phyloP scores from a whole-genome alignment of 768 basidiomycete species.

The Amyloporia xantha region DNA sequence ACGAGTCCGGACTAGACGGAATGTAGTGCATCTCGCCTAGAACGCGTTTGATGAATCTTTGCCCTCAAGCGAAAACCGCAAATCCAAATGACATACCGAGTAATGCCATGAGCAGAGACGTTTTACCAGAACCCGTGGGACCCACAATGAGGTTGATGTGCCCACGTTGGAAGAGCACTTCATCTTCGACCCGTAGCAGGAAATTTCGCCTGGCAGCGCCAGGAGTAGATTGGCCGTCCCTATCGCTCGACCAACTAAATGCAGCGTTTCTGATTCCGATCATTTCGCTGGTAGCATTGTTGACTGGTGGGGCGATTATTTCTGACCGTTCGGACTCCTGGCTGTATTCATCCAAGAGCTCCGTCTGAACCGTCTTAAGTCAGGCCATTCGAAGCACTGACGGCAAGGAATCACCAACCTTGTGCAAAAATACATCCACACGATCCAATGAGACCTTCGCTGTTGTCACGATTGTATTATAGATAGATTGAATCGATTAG shows the following conservation, averaged over 20 bases:
- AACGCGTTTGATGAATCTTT: neutral
- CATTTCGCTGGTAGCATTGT: constrained; percentile 17
- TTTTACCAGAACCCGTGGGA: constrained; percentile 54
- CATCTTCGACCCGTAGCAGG: constrained; percentile 41
- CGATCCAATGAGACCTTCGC: constrained; percentile 66
- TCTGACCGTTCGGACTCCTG: constrained; percentile 6
- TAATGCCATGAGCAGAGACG: constrained; percentile 59
- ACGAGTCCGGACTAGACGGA: constrained; percentile 27
- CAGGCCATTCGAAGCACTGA: too few species aligned
- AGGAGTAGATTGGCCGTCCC: constrained; percentile 28
- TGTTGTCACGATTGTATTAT: constrained; percentile 2
- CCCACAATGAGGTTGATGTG: constrained; percentile 54
- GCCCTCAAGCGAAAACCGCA: neutral
- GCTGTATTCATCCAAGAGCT: constrained; percentile 39
- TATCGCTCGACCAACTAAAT: constrained; percentile 49
- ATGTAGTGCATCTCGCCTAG: constrained; percentile 48
- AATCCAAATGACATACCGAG: constrained; percentile 25
- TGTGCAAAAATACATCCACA: constrained; percentile 39
- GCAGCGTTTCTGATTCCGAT: constrained; percentile 51
- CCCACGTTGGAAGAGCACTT: constrained; percentile 47
- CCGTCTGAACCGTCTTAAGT: too few species aligned
- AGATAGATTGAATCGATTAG: too few species aligned
- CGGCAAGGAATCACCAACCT: too few species aligned
- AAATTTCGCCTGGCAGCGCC: constrained; percentile 34
- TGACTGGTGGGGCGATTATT: neutral